These are phyloP conservation scores for Microcos paniculata DNA, from an alignment of 345 rosid species.

Conservation along the genomic window DNA sequence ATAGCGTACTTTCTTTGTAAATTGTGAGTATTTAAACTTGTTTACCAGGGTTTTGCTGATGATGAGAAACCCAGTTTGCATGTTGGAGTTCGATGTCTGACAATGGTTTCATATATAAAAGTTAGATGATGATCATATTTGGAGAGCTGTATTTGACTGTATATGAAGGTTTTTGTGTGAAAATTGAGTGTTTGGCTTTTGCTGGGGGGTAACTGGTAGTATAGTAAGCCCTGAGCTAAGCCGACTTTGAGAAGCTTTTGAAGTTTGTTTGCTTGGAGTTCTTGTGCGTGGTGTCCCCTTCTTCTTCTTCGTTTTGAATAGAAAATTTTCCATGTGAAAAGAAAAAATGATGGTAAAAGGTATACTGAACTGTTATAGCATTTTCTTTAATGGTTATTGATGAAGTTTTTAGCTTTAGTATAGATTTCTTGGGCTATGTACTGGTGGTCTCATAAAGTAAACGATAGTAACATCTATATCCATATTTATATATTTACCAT, in stretches of 20 bases:
- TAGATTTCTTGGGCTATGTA: neutral
- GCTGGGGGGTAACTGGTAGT: neutral
- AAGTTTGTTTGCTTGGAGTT: neutral
- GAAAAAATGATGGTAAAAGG: neutral
- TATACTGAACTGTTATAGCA: neutral
- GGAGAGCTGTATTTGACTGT: neutral
- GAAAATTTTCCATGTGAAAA: too few relatives aligned
- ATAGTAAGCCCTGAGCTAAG: neutral
- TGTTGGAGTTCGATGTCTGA: neutral
- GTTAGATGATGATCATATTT: neutral
- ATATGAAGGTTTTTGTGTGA: neutral
- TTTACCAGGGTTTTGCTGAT: neutral
- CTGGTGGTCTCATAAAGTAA: neutral
- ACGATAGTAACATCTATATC: neutral
- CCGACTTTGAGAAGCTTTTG: neutral
- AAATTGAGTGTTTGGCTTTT: neutral
- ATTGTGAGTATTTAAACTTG: neutral
- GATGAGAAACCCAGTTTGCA: slow-evolving; percentile 2
- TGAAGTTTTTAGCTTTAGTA: neutral
- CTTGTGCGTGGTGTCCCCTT: neutral
- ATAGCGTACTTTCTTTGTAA: neutral
- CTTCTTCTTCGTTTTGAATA: too few relatives aligned
- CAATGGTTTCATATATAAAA: neutral
- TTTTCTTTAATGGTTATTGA: neutral
- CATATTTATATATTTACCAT: neutral